Evolutionary conservation across 108 stramenopile genomes (phyloP).

Genomic region (Asterionellopsis glacialis): DNA sequence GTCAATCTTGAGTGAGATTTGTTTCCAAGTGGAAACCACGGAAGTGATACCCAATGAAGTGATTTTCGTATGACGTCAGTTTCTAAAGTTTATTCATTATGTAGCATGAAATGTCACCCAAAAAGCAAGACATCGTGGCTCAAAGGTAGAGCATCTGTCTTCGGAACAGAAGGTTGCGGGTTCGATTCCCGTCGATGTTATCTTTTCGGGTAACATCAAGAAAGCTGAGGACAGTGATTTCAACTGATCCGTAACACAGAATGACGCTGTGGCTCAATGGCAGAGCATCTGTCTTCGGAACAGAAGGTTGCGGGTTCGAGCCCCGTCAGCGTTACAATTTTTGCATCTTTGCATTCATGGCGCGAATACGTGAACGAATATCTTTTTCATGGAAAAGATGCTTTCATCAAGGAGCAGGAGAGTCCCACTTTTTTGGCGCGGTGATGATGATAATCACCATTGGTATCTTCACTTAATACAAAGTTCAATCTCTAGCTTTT

Average conservation of each 20-base stretch:
- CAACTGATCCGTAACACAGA: too few species aligned
- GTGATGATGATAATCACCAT: too few species aligned
- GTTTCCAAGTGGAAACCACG: neutral
- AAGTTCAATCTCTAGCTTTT: too few species aligned
- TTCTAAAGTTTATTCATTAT: neutral
- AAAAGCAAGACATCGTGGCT: constrained; percentile 44
- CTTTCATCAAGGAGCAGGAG: too few species aligned
- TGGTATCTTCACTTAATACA: too few species aligned
- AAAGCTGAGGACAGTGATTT: too few species aligned
- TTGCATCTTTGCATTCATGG: too few species aligned
- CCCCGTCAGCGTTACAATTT: constrained; percentile 65
- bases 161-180: constrained; percentile 93
- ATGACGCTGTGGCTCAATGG: constrained; percentile 84
- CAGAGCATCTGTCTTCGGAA: constrained; percentile 94
- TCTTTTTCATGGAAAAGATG: too few species aligned
- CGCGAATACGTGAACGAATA: too few species aligned
- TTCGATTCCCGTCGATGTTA: constrained; percentile 84
- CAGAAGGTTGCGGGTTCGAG: constrained; percentile 93
- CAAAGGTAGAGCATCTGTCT: constrained; percentile 94
- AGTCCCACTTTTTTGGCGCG: too few species aligned
- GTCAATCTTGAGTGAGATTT: neutral
- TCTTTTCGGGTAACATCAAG: too few species aligned
- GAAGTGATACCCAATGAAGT: neutral
- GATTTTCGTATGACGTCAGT: neutral
- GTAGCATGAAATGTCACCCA: neutral